Evolutionary conservation across 139 green algal species (phyloP), one percentile per base, ranked within the genome.

Genomic region (Chlamydomonas asymmetrica): DNA sequence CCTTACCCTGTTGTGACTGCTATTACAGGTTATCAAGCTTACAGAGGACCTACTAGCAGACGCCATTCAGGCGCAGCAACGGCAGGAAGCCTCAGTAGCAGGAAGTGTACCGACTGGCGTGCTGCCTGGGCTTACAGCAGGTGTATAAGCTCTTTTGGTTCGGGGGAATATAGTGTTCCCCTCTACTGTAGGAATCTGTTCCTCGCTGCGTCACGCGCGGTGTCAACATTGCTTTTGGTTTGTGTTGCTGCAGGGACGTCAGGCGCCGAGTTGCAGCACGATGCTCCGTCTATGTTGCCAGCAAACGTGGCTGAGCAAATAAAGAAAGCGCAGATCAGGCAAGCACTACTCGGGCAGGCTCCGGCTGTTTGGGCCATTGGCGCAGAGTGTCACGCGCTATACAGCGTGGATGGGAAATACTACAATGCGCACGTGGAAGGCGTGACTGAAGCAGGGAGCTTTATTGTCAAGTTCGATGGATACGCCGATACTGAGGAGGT

Each of bases 261-360:
- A 74, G 38, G 25, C 34, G 25, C 31, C 8, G 32, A 27, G 31
- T 16, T 32, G 20, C 57, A 69, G 66, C 6, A 43, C 32, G 20
- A 38, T 41, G 16, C 18, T n/a, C n/a, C n/a, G n/a, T n/a, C n/a
- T n/a, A 85, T 88, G 29, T 73, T 94, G 32, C 90, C 88, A 29
- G 78, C 84, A 0, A 88, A 86, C 20, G 88, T 97, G 22, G 89
- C 90, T 4, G 76, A 94, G 23, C 92, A 97, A 73, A 95, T 97
- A 32, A 68, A 82, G 0, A 67, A 73, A 29, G 92, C 91, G 0
- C 90, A 94, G 71, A 65, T 86, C 1, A 52, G 57, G 20, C 88
- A 88, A 48, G 91, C 92, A 0, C 54, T 96, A 10, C 63, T 50
- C 22, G 91, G 90, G 4, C 91, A 94, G 72, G 91, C 81, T 4